Evolutionary conservation across 108 stramenopile species (phyloP).

Genomic region (Cyclotella kingstonii): DNA sequence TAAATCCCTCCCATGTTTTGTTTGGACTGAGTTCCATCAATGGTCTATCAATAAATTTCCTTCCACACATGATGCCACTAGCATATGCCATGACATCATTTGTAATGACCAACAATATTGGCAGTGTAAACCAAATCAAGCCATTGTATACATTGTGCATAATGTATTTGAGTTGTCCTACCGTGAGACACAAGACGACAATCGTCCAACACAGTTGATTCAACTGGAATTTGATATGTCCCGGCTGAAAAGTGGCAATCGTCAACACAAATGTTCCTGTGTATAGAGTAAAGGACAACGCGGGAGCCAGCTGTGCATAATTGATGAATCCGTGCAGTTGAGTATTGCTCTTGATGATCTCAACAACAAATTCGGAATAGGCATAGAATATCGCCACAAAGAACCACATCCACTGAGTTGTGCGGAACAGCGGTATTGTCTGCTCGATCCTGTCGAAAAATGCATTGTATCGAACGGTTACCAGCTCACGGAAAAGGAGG

Average conservation of each 20-base stretch:
- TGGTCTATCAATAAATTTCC: conserved; percentile 87
- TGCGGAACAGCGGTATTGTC: conserved; percentile 95
- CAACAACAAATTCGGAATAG: conserved; percentile 74
- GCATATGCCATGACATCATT: conserved; percentile 98
- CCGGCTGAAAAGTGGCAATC: conserved; percentile 89
- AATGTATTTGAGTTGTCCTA: conserved; percentile 91
- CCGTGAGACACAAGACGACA: conserved; percentile 89
- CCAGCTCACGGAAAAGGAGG: conserved; percentile 92
- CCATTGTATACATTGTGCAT: conserved; percentile 98
- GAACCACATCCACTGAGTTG: conserved; percentile 98
- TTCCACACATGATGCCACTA: conserved; percentile 88
- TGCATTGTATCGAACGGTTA: conserved; percentile 89
- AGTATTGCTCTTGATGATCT: conserved; percentile 69
- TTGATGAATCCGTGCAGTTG: conserved; percentile 54
- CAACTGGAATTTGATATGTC: conserved; percentile 92
- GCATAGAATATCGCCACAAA: conserved; percentile 87
- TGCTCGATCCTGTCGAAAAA: conserved; percentile 74
- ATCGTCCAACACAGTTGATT: conserved; percentile 97
- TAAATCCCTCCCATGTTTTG: conserved; percentile 98
- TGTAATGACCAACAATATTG: conserved; percentile 88
- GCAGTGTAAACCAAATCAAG: conserved; percentile 96
- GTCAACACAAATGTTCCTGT: conserved; percentile 88
- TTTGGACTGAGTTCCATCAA: conserved; percentile 92
- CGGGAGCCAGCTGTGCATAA: conserved; percentile 62
- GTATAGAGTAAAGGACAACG: conserved; percentile 75